A percentile compares a stretch with the other conserved stretches of the same genome.
phyloP scores from a whole-genome alignment of 2,329 filamentous ascomycete species.

The Diaporthe ilicicola region DNA sequence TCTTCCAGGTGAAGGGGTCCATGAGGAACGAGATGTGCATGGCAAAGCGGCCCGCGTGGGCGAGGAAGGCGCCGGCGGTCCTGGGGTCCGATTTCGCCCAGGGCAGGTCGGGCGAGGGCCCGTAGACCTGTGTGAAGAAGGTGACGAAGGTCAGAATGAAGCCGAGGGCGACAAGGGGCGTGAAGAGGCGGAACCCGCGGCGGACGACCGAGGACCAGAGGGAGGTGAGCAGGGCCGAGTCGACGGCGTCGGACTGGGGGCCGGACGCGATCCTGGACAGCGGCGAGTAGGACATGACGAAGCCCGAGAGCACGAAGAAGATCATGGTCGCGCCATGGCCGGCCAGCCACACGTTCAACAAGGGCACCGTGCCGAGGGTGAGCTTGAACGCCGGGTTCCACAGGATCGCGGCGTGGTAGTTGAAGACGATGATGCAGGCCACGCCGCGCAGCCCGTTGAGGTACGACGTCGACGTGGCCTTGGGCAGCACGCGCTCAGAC shows the following conservation, averaged over 20 bases:
- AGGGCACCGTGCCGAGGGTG: constrained; percentile 34
- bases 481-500: not conserved
- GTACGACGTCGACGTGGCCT: constrained; percentile 26
- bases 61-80: not conserved
- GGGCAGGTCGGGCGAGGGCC: not conserved
- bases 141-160: constrained; percentile 12
- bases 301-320: constrained; percentile 48
- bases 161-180: constrained; percentile 21
- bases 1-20: constrained; percentile 9
- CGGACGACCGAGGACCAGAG: constrained; percentile 40
- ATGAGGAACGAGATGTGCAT: constrained; percentile 2
- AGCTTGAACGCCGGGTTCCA: constrained; percentile 18
- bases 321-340: constrained; percentile 40
- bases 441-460: constrained; percentile 39
- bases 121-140: not conserved
- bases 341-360: constrained; percentile 39
- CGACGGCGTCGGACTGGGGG: not conserved
- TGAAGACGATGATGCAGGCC: constrained; percentile 37
- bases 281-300: constrained; percentile 44
- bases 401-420: constrained; percentile 36
- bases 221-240: constrained; percentile 4
- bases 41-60: not conserved
- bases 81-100: constrained; percentile 3
- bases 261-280: constrained; percentile 24
- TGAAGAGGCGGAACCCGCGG: constrained; percentile 31